Conservation (phyloP, 1,139 yeast species). For the Zhuliangozyma parablackwelliae region DNA sequence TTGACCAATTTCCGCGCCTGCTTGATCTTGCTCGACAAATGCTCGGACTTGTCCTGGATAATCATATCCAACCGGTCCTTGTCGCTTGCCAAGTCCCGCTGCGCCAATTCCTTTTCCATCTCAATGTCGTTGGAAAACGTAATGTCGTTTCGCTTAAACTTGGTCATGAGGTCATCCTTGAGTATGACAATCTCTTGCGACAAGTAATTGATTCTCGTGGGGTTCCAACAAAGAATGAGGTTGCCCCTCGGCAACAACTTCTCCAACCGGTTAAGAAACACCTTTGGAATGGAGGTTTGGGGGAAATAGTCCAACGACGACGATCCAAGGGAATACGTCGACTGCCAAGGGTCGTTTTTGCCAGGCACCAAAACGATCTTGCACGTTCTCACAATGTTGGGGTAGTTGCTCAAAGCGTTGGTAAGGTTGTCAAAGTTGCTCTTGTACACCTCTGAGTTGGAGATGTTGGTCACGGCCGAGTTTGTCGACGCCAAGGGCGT, state of each 20-base stretch:
- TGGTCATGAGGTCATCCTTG: conserved; percentile 67
- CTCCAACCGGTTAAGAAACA: conserved; percentile 65
- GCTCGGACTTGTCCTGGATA: conserved; percentile 15
- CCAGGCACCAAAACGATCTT: conserved; percentile 78
- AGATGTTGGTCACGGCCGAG: conserved; percentile 36
- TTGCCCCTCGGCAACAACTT: conserved; percentile 60
- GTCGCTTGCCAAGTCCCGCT: conserved; percentile 15
- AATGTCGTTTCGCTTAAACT: conserved; percentile 68
- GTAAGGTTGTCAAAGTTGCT: conserved; percentile 73
- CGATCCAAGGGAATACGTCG: conserved; percentile 61
- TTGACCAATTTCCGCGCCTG: conserved; percentile 76
- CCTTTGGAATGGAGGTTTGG: conserved; percentile 60
- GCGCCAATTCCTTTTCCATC: conserved; percentile 20
- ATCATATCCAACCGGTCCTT: conserved; percentile 14
- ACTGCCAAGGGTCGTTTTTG: conserved; percentile 89
- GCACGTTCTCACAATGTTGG: conserved; percentile 26
- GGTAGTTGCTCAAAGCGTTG: conserved; percentile 34
- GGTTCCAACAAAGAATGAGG: conserved; percentile 61
- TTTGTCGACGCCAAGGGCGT: conserved; percentile 52
- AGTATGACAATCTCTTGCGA: conserved; percentile 77
- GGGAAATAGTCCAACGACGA: conserved; percentile 66
- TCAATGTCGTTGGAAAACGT: conserved; percentile 44
- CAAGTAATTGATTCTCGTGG: conserved; percentile 69
- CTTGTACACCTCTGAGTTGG: conserved; percentile 57
- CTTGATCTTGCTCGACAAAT: conserved; percentile 35